Conservation (phyloP, 495 filamentous ascomycete genomes). For the Cetradonia linearis region DNA sequence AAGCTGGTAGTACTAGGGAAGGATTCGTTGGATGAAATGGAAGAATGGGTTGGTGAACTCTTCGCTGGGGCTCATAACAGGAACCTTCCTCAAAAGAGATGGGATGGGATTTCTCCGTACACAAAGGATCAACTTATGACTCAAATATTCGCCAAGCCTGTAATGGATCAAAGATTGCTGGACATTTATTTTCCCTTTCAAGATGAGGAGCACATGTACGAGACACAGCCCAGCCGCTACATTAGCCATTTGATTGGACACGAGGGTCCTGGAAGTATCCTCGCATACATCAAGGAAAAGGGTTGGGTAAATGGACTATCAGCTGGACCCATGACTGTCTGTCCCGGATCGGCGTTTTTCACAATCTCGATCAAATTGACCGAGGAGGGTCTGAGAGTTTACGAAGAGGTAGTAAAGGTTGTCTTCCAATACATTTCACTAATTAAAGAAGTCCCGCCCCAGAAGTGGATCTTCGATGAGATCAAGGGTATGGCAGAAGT, state of each 20-base stretch:
- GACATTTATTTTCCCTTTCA: conserved; percentile 83
- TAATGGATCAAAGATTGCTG: conserved; percentile 81
- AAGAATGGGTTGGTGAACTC: conserved; percentile 78
- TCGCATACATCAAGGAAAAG: conserved; percentile 88
- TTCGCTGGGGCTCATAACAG: conserved; percentile 83
- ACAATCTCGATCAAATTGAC: conserved; percentile 71
- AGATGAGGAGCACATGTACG: conserved; percentile 76
- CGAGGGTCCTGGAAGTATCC: conserved; percentile 91
- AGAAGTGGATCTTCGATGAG: conserved; percentile 89
- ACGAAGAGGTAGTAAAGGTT: conserved; percentile 75
- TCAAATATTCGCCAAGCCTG: conserved; percentile 88
- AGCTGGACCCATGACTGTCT: conserved; percentile 65
- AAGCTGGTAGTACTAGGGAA: conserved; percentile 87
- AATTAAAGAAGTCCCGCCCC: conserved; percentile 66
- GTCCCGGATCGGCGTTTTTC: conserved; percentile 79
- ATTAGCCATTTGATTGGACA: conserved; percentile 91
- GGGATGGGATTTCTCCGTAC: conserved; percentile 65
- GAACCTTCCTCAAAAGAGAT: conserved; percentile 67
- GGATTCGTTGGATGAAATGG: conserved; percentile 79
- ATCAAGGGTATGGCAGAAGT: conserved; percentile 82
- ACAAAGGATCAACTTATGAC: conserved; percentile 58
- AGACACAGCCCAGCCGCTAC: conserved; percentile 80
- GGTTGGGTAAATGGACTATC: conserved; percentile 88
- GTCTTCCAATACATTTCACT: conserved; percentile 93
- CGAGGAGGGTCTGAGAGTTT: conserved; percentile 73